Conservation (phyloP, 805 yeast species). For the Candida xyloterini region DNA sequence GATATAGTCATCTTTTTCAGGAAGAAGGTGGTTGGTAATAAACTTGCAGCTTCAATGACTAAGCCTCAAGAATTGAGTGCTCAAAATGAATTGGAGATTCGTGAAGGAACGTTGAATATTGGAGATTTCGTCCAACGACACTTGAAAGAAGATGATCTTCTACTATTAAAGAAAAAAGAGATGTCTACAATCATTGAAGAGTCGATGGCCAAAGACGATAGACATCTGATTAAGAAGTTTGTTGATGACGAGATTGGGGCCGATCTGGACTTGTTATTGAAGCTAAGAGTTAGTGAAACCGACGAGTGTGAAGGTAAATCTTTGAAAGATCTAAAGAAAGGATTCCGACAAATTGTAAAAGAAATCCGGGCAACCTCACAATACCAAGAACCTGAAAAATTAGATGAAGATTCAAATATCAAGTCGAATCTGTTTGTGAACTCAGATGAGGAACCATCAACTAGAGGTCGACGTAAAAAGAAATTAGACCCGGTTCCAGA, state of each 20-base stretch:
- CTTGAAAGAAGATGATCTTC: slow-evolving; percentile 59
- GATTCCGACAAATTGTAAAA: slow-evolving; percentile 30
- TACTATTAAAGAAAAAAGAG: slow-evolving; percentile 71
- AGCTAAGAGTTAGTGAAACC: slow-evolving; percentile 27
- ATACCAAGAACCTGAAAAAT: neutral
- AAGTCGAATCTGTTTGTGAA: slow-evolving; percentile 4
- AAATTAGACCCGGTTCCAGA: slow-evolving; percentile 3
- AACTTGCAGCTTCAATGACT: slow-evolving; percentile 15
- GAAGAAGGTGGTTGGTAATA: slow-evolving; percentile 30
- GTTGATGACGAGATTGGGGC: slow-evolving; percentile 53
- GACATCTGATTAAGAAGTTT: slow-evolving; percentile 61
- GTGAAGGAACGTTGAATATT: slow-evolving; percentile 20
- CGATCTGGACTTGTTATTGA: slow-evolving; percentile 48
- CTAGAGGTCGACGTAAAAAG: slow-evolving; percentile 2
- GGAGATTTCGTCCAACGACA: slow-evolving; percentile 60
- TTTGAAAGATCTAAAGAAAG: slow-evolving; percentile 26
- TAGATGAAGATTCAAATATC: neutral
- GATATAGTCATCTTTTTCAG: slow-evolving; percentile 74
- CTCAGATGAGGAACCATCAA: slow-evolving; percentile 7
- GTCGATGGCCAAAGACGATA: slow-evolving; percentile 82
- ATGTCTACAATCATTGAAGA: slow-evolving; percentile 68
- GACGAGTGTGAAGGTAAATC: slow-evolving; percentile 11
- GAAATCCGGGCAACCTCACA: slow-evolving; percentile 20
- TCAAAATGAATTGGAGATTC: slow-evolving; percentile 34
- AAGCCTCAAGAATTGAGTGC: slow-evolving; percentile 32